Base-by-base conservation (phyloP, 2,329 filamentous ascomycete genomes). In the Hysterium pulicare region DNA sequence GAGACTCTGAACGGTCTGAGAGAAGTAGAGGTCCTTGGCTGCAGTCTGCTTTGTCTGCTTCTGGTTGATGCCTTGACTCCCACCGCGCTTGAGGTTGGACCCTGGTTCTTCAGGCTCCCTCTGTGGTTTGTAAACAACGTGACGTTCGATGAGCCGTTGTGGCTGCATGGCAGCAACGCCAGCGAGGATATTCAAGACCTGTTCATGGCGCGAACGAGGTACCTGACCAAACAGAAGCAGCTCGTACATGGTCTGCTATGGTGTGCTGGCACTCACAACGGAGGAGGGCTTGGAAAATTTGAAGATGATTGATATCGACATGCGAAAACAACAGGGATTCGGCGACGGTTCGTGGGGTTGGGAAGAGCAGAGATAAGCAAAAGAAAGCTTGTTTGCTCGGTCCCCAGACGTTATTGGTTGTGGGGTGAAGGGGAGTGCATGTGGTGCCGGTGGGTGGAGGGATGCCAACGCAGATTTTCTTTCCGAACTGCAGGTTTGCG, bases 131-230 rank as follows among this genome's bases (percentile, higher is more conserved):
- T 80, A 83, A 54, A 83, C 61, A 50, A 82, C 64, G 58, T 75
- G 73, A 44, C 79, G 74, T 59, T 82, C 76, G 38, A 75, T 58
- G 39, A 73, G 62, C 44, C 70, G 68, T 53, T 71, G 70, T 30
- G 81, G 81, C 57, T 82, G 80, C 72, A 80, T 79, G 53, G 76
- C 78, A 38, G 79, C 75, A 42, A 82, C 64, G 40, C 81, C 81
- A 30, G 79, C 75, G 35, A 84, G 70, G 53, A 84, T 78, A 56
- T 79, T 76, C 41, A 83, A 68, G 15, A 82, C 71, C 61, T 80
- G 79, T 57, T 77, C 69, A 68, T 82, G 78, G 55, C 80, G 77
- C 30, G 72, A 64, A 24, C 66, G 61, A 8, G 79, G 73, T 42
- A 84, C 72, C 55, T 79, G 75, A 54, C 77, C 79, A 65, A 78